Conservation (phyloP, 768 basidiomycete species). For the Lactarius deliciosus region DNA sequence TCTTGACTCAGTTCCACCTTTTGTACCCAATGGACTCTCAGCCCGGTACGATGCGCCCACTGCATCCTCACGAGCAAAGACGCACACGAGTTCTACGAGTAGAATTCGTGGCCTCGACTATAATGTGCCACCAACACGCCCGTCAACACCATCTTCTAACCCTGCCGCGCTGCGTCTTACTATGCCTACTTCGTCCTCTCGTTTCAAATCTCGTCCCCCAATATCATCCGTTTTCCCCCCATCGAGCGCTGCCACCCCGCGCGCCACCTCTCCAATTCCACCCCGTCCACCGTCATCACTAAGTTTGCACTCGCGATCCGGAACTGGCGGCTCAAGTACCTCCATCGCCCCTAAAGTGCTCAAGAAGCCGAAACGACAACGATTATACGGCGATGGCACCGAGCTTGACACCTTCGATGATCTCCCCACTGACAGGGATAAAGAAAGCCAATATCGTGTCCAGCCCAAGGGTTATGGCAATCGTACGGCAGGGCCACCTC, state of each 20-base stretch:
- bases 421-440: constrained; percentile 80
- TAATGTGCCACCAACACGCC: constrained; percentile 71
- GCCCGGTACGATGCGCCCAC: constrained; percentile 77
- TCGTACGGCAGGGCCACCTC: constrained; percentile 58
- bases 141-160: constrained; percentile 78
- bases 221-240: constrained; percentile 73
- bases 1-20: constrained; percentile 42
- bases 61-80: constrained; percentile 77
- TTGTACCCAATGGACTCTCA: constrained; percentile 36
- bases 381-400: constrained; percentile 82
- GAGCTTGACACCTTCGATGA: constrained; percentile 89
- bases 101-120: constrained; percentile 60
- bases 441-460: constrained; percentile 71
- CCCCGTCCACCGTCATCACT: constrained; percentile 58
- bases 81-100: constrained; percentile 62
- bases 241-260: constrained; percentile 40
- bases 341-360: constrained; percentile 61
- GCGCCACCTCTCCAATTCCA: constrained; percentile 56
- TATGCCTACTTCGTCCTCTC: constrained; percentile 76
- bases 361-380: constrained; percentile 72
- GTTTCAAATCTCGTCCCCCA: constrained; percentile 70
- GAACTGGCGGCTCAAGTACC: constrained; percentile 39
- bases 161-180: constrained; percentile 77
- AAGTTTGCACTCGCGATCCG: constrained; percentile 42
- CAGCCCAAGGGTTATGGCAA: constrained; percentile 68